Base-by-base conservation (phyloP, 306 rosid genomes). In the Aeschynomene evenia region DNA sequence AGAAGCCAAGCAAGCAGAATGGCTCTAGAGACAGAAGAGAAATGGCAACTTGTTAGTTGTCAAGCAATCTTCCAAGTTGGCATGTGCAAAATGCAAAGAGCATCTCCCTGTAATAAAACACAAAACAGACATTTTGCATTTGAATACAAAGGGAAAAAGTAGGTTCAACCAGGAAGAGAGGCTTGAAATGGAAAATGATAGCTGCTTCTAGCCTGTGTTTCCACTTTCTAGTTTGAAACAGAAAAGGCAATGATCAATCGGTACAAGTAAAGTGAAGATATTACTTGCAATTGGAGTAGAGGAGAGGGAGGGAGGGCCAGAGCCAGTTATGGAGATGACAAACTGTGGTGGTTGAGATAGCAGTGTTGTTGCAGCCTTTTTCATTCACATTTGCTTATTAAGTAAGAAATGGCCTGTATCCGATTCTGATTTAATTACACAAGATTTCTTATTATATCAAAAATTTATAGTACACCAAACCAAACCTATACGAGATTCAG, bases 231-330 rank as follows among this genome's bases (percentile, higher is more conserved):
- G 8, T 56, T 60, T 33, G 48, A 65, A 68, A 16, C 21, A 18
- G 12, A 48, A 66, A 73, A 74, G 46, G 68, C 53, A 68, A 68
- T 33, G 29, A 28, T 63, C 77, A 85, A 77, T 72, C 16, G 72
- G 80, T 71, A 53, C 53, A 28, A n/a, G 21, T 21, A 33, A 23
- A n/a, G 21, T 21, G 26, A 23, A 57, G 46, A 49, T 9, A 33
- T 70, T 68, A 28, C 33, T 23, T 16, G 11, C 9, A 33, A n/a
- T n/a, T n/a, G n/a, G n/a, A n/a, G n/a, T n/a, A n/a, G n/a, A n/a
- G n/a, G n/a, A n/a, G n/a, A n/a, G n/a, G n/a, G n/a, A n/a, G 9
- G 1, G 1, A 1, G 37, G 9, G 26, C n/a, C n/a, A n/a, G n/a
- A n/a, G 40, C 73, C 29, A 31, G 39, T 66, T 73, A 52, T 33